Conservation (phyloP, 148 eudicot species). For the Cornus kousa region DNA sequence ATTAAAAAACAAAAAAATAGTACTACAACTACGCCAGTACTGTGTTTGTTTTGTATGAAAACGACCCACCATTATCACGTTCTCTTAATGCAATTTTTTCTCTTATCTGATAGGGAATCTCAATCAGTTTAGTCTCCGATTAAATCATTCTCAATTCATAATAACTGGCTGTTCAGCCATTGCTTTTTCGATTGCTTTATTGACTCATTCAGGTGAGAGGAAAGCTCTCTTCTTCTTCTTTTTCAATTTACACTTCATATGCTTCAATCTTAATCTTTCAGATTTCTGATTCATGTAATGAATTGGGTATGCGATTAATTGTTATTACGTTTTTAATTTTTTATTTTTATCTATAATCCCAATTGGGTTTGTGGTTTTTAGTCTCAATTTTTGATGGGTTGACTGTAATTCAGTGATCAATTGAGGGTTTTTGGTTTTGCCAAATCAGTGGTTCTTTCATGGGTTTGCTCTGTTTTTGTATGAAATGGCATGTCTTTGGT, state of each 20-base stretch:
- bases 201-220: not conserved
- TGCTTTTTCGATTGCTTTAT: not conserved
- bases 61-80: not conserved
- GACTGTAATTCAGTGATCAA: not conserved
- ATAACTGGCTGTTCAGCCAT: slow-evolving; percentile 10
- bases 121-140: slow-evolving; percentile 1
- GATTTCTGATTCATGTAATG: not conserved
- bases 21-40: no score
- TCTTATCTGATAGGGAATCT: slow-evolving; percentile 7
- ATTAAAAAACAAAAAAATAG: no score
- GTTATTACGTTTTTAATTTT: not conserved
- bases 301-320: slow-evolving; percentile 3
- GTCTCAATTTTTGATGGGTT: not conserved
- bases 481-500: not conserved
- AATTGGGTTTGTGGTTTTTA: not conserved
- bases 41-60: not conserved
- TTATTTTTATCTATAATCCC: not conserved
- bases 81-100: not conserved
- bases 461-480: not conserved
- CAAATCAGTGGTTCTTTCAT: not conserved
- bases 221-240: not conserved
- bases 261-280: not conserved
- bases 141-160: not conserved
- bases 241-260: not conserved
- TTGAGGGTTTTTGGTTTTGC: not conserved